phyloP scores from a whole-genome alignment of 352 stramenopile genomes.

The Globisporangium cederbergense region DNA sequence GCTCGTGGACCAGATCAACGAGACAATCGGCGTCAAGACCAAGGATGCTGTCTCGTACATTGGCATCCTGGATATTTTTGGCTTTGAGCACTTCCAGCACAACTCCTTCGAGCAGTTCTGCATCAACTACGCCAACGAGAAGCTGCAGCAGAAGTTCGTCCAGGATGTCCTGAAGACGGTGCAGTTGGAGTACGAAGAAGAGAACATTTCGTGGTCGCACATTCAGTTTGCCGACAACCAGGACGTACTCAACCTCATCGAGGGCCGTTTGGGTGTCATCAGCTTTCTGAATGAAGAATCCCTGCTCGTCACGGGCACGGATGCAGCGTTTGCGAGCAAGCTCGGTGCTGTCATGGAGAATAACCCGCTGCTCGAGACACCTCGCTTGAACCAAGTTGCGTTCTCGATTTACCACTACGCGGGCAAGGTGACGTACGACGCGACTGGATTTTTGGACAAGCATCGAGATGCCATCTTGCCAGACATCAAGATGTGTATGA shows the following conservation, averaged over 20 bases:
- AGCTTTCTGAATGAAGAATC: slow-evolving; percentile 91
- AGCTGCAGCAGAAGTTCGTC: slow-evolving; percentile 91
- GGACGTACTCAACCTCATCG: slow-evolving; percentile 88
- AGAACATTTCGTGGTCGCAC: slow-evolving; percentile 90
- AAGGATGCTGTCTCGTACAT: slow-evolving; percentile 73
- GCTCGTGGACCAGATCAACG: slow-evolving; percentile 94
- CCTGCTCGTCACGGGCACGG: slow-evolving; percentile 75
- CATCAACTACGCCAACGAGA: slow-evolving; percentile 95
- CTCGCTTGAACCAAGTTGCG: slow-evolving; percentile 74
- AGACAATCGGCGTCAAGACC: slow-evolving; percentile 76
- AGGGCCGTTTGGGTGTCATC: slow-evolving; percentile 86
- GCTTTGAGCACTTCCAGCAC: slow-evolving; percentile 98
- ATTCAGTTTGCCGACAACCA: slow-evolving; percentile 90
- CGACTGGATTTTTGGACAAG: slow-evolving; percentile 81
- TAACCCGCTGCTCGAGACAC: slow-evolving; percentile 81
- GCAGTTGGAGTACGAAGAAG: slow-evolving; percentile 94
- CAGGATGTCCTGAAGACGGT: slow-evolving; percentile 90
- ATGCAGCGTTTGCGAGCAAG: slow-evolving; percentile 87
- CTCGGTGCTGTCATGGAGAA: slow-evolving; percentile 86
- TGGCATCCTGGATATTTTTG: slow-evolving; percentile 98
- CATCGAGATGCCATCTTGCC: slow-evolving; percentile 80
- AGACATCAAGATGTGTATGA: slow-evolving; percentile 86
- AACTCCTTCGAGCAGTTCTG: slow-evolving; percentile 96
- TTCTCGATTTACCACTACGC: slow-evolving; percentile 88
- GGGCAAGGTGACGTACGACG: slow-evolving; percentile 83